Conservation (phyloP, 2,329 filamentous ascomycete genomes). For the Diplocarpon rosae region DNA sequence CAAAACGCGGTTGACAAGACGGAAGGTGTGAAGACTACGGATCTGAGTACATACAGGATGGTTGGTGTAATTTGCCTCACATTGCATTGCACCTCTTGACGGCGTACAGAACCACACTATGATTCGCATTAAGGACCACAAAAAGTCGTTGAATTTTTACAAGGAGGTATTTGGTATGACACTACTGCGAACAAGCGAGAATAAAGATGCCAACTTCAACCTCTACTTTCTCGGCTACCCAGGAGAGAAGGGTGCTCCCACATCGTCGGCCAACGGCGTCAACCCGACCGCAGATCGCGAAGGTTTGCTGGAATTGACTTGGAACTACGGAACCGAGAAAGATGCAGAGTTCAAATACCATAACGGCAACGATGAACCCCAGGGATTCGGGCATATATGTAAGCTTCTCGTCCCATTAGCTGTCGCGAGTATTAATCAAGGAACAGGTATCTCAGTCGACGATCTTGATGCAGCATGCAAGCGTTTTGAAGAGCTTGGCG, state of each 20-base stretch:
- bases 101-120: conserved; percentile 68
- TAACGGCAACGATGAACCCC: conserved; percentile 80
- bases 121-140: conserved; percentile 79
- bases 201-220: conserved; percentile 63
- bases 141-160: conserved; percentile 69
- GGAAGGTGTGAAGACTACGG: conserved; percentile 60
- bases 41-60: conserved; percentile 65
- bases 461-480: conserved; percentile 79
- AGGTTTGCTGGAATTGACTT: conserved; percentile 82
- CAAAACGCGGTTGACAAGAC: conserved; percentile 62
- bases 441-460: conserved; percentile 65
- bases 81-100: conserved; percentile 3
- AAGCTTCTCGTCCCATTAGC: conserved; percentile 27
- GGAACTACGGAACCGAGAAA: conserved; percentile 76
- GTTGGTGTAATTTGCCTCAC: conserved; percentile 25
- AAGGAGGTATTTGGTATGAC: conserved; percentile 84
- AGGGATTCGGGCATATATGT: conserved; percentile 93
- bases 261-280: conserved; percentile 41
- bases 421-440: background rate
- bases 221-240: conserved; percentile 87
- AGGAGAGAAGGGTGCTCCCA: conserved; percentile 40
- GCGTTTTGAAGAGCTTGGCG: conserved; percentile 70
- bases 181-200: conserved; percentile 62
- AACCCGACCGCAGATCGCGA: conserved; percentile 58
- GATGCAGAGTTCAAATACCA: conserved; percentile 79